phyloP scores from a whole-genome alignment of 1,139 yeast genomes.

The Taiozyma sp. region DNA sequence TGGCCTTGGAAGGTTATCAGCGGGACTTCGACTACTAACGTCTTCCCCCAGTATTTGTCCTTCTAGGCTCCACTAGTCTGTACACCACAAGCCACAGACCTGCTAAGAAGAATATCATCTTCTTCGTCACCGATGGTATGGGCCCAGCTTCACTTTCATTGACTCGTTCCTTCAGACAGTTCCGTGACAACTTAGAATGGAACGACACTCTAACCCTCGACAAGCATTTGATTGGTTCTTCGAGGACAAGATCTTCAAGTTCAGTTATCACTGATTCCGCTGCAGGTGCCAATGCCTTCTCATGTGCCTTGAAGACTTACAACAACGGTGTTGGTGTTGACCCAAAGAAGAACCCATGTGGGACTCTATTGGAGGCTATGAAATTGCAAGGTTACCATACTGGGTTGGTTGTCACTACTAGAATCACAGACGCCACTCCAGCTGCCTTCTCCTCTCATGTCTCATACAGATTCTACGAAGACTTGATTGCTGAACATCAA shows the following conservation, averaged over 20 bases:
- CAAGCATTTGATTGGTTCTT: conserved; percentile 62
- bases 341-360: conserved; percentile 59
- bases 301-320: conserved; percentile 73
- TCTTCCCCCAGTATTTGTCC: background rate
- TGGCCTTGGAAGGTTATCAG: background rate
- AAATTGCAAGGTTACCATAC: conserved; percentile 71
- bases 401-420: conserved; percentile 83
- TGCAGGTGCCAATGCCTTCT: conserved; percentile 90
- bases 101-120: conserved; percentile 57
- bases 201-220: conserved; percentile 58
- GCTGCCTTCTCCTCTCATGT: conserved; percentile 82
- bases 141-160: conserved; percentile 80
- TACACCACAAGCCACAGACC: background rate
- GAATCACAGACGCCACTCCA: conserved; percentile 85
- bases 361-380: conserved; percentile 79
- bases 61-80: background rate
- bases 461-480: conserved; percentile 67
- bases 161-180: conserved; percentile 66
- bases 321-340: conserved; percentile 83
- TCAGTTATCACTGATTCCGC: conserved; percentile 85
- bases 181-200: conserved; percentile 41
- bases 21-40: background rate
- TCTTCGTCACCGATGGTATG: conserved; percentile 90
- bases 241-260: conserved; percentile 68
- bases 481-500: conserved; percentile 79